Evolutionary conservation across 495 filamentous ascomycete species (phyloP).

Genomic region (Cudoniella acicularis): DNA sequence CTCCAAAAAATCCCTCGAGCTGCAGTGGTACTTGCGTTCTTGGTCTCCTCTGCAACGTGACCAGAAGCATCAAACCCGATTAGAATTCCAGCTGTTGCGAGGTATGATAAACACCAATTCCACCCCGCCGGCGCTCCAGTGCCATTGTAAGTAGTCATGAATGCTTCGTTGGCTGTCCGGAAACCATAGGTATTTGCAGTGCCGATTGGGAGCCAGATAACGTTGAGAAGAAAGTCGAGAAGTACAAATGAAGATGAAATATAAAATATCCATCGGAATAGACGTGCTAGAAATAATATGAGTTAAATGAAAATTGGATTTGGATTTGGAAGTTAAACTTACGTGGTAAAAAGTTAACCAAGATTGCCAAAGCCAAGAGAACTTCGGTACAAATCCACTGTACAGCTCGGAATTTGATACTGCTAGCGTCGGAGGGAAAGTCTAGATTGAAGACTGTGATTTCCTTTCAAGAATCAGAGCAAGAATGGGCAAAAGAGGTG

Average conservation of each 20-base stretch:
- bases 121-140: slow-evolving; percentile 51
- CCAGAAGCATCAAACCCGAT: slow-evolving; percentile 54
- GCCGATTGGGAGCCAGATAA: slow-evolving; percentile 55
- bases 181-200: slow-evolving; percentile 50
- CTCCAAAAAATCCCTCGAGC: slow-evolving; percentile 49
- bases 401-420: slow-evolving; percentile 52
- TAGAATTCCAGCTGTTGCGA: slow-evolving; percentile 55
- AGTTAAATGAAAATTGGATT: slow-evolving; percentile 16
- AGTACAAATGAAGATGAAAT: slow-evolving; percentile 45
- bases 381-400: slow-evolving; percentile 52
- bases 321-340: slow-evolving; percentile 27
- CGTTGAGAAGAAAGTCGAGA: slow-evolving; percentile 51
- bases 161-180: slow-evolving; percentile 49
- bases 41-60: slow-evolving; percentile 50
- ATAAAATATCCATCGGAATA: slow-evolving; percentile 45
- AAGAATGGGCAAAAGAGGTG: neutral
- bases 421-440: slow-evolving; percentile 43
- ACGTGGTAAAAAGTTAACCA: slow-evolving; percentile 37
- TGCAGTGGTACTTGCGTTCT: slow-evolving; percentile 50
- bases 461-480: slow-evolving; percentile 32
- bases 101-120: slow-evolving; percentile 59
- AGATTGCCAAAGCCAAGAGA: slow-evolving; percentile 41
- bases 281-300: slow-evolving; percentile 29
- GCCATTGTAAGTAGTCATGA: slow-evolving; percentile 55
- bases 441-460: slow-evolving; percentile 49